Evolutionary conservation across 495 filamentous ascomycete species (phyloP), one percentile per base, ranked within the genome.

Genomic region (Melanomma pulvis-pyrius): DNA sequence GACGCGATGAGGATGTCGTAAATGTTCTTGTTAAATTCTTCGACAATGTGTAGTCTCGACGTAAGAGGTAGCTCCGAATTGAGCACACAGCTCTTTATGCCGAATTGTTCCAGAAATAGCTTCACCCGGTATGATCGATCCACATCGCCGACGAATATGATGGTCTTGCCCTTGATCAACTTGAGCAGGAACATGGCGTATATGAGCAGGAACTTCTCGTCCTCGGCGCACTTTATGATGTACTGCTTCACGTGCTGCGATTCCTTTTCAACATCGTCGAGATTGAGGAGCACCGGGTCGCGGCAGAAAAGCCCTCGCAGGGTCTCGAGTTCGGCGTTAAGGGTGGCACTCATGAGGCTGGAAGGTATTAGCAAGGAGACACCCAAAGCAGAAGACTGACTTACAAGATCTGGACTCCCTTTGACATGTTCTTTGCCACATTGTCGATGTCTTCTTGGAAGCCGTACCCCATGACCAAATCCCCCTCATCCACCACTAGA

Each of bases 1-100:
- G 91, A 90, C 4, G 94, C 94, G 71, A 99, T 93, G 62, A 99
- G 92, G 65, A 98, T 96, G 67, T 98, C 93, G 79, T 98, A 99
- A 24, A 94, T 84, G 44, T 88, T 89, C 80, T 91, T 90, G 79
- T 98, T 99, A 79, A 98, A 99, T 75, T 98, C 91, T 71, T 99
- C 88, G 11, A 99, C 92, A 28, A 96, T 90, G 78, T 98, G 94
- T 47, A 97, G 85, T 21, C 94, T 83, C 7, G 90, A 92, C 67
- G 96, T 96, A 66, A 97, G 88, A 3, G 94, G 94, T 19, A 99
- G 78, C 73, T 99, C 92, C 5, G 92, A 94, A 76, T 99, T 99
- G 34, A 99, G 80, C 13, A 99, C 88, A 76, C 93, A 97, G 74
- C 89, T 92, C 75, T 90, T 90, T 73, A 96, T 91, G 25, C 92